Conservation (phyloP, 75 land plant species). For the Pinus taeda region DNA sequence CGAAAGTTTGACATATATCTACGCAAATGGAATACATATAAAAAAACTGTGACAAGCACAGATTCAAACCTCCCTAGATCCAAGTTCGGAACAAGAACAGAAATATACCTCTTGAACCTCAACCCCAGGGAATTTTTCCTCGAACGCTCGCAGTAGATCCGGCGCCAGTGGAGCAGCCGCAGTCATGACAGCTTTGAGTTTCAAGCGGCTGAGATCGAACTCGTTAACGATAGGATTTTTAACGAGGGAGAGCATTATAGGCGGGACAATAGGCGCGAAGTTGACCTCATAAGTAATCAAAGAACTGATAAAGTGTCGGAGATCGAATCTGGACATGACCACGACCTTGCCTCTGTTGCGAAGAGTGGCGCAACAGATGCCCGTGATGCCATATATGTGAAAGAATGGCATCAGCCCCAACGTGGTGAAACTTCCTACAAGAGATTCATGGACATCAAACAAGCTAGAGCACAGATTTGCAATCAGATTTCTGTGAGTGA, state of each 20-base stretch:
- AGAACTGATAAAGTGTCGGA: constrained; percentile 55
- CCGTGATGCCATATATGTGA: constrained; percentile 91
- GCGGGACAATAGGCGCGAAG: constrained; percentile 96
- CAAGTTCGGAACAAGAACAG: not conserved
- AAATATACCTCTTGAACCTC: constrained; percentile 72
- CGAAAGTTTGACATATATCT: too few relatives aligned
- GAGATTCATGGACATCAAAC: constrained; percentile 43
- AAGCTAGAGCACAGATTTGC: constrained; percentile 82
- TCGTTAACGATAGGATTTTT: constrained; percentile 73
- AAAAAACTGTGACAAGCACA: too few relatives aligned
- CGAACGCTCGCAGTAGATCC: constrained; percentile 70
- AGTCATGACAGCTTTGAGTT: constrained; percentile 72
- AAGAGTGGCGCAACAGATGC: constrained; percentile 87
- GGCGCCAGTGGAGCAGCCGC: constrained; percentile 96
- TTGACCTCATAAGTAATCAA: constrained; percentile 71
- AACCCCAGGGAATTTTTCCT: constrained; percentile 84
- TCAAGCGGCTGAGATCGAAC: constrained; percentile 68
- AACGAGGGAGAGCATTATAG: constrained; percentile 74
- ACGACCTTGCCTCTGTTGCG: constrained; percentile 83
- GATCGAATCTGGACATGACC: constrained; percentile 71
- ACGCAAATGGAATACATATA: too few relatives aligned
- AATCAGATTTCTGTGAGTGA: constrained; percentile 84
- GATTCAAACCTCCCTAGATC: too few relatives aligned
- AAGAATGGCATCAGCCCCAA: constrained; percentile 97
- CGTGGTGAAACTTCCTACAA: constrained; percentile 46